Conservation (phyloP, 441 rosid genomes). For the Brassica hybrid region DNA sequence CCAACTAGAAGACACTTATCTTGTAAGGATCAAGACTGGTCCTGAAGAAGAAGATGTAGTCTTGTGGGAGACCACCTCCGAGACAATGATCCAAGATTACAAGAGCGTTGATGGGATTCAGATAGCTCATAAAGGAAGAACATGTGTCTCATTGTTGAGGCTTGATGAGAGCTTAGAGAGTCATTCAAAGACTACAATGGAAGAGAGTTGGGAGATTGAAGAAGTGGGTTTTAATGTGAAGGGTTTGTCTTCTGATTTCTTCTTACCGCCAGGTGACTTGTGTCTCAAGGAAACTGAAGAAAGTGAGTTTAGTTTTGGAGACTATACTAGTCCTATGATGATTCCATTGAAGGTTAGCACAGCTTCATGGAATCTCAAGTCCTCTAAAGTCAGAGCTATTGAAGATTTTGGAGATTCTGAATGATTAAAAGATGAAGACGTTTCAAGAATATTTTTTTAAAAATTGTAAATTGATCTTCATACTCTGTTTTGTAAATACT, state of each 20-base stretch:
- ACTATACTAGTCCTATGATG: constrained; percentile 37
- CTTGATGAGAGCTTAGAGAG: constrained; percentile 67
- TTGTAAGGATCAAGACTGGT: constrained; percentile 58
- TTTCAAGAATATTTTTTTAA: constrained; percentile 40
- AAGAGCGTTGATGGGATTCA: constrained; percentile 78
- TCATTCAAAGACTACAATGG: constrained; percentile 83
- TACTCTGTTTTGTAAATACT: constrained; percentile 24
- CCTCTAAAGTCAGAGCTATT: constrained; percentile 67
- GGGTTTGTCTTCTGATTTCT: constrained; percentile 84
- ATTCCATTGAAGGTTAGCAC: constrained; percentile 56
- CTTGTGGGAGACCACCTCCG: constrained; percentile 71
- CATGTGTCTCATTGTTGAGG: constrained; percentile 64
- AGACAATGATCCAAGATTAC: constrained; percentile 42
- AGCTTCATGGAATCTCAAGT: constrained; percentile 50
- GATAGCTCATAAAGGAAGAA: constrained; percentile 78
- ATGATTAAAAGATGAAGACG: constrained; percentile 33
- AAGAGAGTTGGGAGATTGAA: constrained; percentile 87
- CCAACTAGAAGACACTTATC: constrained; percentile 72
- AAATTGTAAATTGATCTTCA: constrained; percentile 34
- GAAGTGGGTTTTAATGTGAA: constrained; percentile 86
- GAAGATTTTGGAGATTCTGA: constrained; percentile 55
- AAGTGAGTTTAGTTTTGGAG: constrained; percentile 30
- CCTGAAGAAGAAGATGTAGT: constrained; percentile 46
- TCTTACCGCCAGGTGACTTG: constrained; percentile 83
- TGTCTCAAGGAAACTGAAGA: constrained; percentile 57